A percentile compares a stretch with the other conserved stretches of the same genome.
phyloP scores from a whole-genome alignment of 306 rosid genomes.

The Pyrus bretschneideri region DNA sequence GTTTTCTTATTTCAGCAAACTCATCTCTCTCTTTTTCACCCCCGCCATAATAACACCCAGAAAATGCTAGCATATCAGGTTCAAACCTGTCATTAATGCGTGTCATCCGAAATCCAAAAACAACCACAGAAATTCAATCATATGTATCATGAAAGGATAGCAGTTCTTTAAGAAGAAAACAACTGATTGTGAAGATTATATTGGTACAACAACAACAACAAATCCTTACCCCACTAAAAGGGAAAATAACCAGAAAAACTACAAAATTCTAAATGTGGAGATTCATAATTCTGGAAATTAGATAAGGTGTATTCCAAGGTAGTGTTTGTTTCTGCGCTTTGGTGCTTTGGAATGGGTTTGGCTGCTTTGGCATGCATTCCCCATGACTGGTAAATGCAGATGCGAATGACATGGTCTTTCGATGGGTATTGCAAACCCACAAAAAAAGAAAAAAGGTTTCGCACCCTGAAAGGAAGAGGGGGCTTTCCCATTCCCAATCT shows the following conservation, averaged over 20 bases:
- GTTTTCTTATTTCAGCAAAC: constrained; percentile 90
- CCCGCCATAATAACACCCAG: constrained; percentile 98
- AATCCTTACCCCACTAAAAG: not conserved
- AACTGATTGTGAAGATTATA: not conserved
- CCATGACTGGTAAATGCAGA: not conserved
- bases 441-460: not conserved
- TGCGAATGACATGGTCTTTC: not conserved
- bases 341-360: not conserved
- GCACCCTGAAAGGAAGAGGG: not conserved
- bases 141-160: not conserved
- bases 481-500: not conserved
- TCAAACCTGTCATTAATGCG: constrained; percentile 71
- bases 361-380: not conserved
- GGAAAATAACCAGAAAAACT: not conserved
- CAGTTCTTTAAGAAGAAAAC: not conserved
- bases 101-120: constrained; percentile 16
- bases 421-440: not conserved
- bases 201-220: not conserved
- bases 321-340: not conserved
- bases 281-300: not conserved
- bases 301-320: not conserved
- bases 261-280: not conserved
- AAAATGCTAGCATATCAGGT: constrained; percentile 99
- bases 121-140: not conserved
- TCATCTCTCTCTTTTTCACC: constrained; percentile 90